Percentiles rank a stretch among this genome's conserved stretches.
Evolutionary conservation across 2,329 filamentous ascomycete species (phyloP).

Genomic region (Verticillium nonalfalfae): DNA sequence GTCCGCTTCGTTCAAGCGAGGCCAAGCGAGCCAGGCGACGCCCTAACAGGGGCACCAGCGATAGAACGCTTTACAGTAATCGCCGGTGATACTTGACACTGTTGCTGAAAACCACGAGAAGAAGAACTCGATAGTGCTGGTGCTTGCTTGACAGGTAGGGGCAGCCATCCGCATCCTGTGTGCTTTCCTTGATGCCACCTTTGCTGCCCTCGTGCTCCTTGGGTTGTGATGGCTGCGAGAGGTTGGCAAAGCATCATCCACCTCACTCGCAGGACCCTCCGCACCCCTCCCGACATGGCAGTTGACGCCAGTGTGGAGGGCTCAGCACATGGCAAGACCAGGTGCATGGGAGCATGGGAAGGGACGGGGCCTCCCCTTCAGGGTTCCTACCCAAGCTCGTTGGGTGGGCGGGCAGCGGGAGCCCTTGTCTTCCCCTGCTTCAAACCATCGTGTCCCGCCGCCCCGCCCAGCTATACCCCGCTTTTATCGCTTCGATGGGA

Average conservation of each 20-base stretch:
- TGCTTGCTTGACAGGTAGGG: too few relatives aligned
- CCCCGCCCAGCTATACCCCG: constrained; percentile 5
- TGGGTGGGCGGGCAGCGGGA: neutral
- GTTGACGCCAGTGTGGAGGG: neutral
- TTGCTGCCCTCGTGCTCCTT: too few relatives aligned
- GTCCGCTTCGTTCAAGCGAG: neutral
- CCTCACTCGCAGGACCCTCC: neutral
- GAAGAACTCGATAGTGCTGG: too few relatives aligned
- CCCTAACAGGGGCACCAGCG: too few relatives aligned
- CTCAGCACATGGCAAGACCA: neutral
- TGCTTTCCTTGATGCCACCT: too few relatives aligned
- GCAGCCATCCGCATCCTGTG: too few relatives aligned
- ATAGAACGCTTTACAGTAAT: too few relatives aligned
- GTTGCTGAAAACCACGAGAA: too few relatives aligned
- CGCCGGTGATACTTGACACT: too few relatives aligned
- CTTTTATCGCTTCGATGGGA: neutral
- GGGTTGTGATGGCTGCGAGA: neutral
- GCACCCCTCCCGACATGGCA: neutral
- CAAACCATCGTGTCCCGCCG: neutral
- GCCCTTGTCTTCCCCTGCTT: neutral
- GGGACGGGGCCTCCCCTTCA: neutral
- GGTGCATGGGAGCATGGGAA: neutral
- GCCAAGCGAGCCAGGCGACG: too few relatives aligned
- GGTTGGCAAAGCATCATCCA: neutral
- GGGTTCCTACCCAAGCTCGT: neutral